phyloP scores from a whole-genome alignment of 192 early-diverging fungal genomes.

The Dimargaris cristalligena region DNA sequence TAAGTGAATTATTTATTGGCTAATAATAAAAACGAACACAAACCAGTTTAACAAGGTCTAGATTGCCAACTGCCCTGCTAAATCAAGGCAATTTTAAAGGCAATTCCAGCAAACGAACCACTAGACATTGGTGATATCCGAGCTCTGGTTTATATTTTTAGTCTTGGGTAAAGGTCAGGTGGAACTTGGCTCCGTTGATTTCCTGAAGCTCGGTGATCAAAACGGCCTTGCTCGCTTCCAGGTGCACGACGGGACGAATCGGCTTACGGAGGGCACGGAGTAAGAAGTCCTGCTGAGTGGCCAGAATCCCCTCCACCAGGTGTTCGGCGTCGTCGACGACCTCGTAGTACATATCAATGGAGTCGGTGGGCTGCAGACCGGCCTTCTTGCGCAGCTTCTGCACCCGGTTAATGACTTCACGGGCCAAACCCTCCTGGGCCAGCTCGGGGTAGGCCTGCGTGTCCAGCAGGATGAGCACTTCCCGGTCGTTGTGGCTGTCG shows the following conservation, averaged over 20 bases:
- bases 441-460: constrained; percentile 60
- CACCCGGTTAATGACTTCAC: constrained; percentile 93
- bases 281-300: constrained; percentile 54
- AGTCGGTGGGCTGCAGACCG: constrained; percentile 69
- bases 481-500: constrained; percentile 61
- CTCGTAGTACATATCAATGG: constrained; percentile 68
- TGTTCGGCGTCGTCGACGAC: constrained; percentile 52
- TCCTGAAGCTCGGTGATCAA: constrained; percentile 65
- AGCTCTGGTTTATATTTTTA: too few relatives aligned
- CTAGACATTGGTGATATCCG: too few relatives aligned
- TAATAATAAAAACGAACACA: too few relatives aligned
- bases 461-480: constrained; percentile 81
- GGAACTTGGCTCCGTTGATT: constrained; percentile 60
- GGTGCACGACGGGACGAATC: constrained; percentile 22
- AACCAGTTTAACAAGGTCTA: too few relatives aligned
- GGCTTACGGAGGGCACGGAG: constrained; percentile 54
- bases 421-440: constrained; percentile 75
- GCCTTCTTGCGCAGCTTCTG: constrained; percentile 96
- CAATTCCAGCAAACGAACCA: too few relatives aligned
- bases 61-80: too few relatives aligned
- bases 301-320: constrained; percentile 50
- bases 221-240: constrained; percentile 22
- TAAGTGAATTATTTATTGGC: too few relatives aligned
- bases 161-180: constrained; percentile 36
- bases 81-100: too few relatives aligned